Evolutionary conservation across 768 basidiomycete species (phyloP), one percentile per base, ranked within the genome.

Genomic region (Russula ochroleuca): DNA sequence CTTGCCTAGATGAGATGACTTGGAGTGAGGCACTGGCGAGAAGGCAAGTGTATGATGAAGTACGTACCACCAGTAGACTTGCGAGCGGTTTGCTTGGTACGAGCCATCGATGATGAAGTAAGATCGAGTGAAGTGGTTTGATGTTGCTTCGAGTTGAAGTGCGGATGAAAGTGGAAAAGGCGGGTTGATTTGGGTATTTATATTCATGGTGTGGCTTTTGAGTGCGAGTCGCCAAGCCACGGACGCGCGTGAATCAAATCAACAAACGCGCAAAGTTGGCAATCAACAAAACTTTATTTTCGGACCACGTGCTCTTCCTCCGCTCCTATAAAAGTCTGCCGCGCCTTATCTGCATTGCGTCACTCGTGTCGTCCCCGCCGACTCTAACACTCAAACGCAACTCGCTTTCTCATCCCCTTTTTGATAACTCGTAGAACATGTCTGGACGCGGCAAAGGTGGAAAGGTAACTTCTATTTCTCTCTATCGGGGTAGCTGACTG

Each of bases 401-500:
- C 23, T n/a, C 60, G 49, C 38, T 41, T 41, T 53, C 6, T 48
- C 45, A 9, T 48, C 37, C 38, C 58, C 52, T 68, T 57, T 57
- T 37, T 38, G 54, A 54, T 28, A 53, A 53, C 58, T 65, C 60
- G 57, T 69, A 58, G 72, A 78, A 69, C 70, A 88, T 88, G 87
- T 87, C 86, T 79, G 87, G 86, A 77, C 86, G 86, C 72, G 87
- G 87, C 73, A 88, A 88, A 77, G 86, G 86, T 78, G 86, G 86
- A 72, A 88, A 88, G 81, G 85, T 85, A 49, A 38, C 7, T 38
- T 14, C 41, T 35, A 1, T 13, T 8, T 9, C 14, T 15, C 31
- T 11, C 4, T 11, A 0, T 17, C 28, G 28, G 53, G 37, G 28
- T 54, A 52, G 14, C 37, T 56, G 31, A 56, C 40, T 14, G 31